Percentiles rank a stretch among this genome's conserved stretches.
phyloP scores from a whole-genome alignment of 2,329 filamentous ascomycete genomes.

The Paracamarosporium sp. region DNA sequence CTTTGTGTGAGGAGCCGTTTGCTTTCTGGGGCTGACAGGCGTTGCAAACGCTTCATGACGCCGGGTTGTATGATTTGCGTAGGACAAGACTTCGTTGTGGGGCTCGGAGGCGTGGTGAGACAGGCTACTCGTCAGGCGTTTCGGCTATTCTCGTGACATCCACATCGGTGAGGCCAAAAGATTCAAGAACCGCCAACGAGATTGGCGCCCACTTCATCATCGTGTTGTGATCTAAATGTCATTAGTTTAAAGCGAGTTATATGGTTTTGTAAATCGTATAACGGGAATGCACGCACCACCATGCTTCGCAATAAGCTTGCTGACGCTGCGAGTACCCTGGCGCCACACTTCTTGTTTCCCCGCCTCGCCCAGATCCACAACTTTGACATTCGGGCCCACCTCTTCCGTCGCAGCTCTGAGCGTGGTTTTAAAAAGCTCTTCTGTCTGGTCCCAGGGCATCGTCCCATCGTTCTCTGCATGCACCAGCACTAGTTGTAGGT shows the following conservation, averaged over 20 bases:
- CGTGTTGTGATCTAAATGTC: slow-evolving; percentile 33
- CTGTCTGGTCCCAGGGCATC: slow-evolving; percentile 44
- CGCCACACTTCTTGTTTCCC: slow-evolving; percentile 41
- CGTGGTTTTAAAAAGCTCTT: slow-evolving; percentile 38
- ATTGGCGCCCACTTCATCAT: slow-evolving; percentile 41
- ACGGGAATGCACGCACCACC: slow-evolving; percentile 36
- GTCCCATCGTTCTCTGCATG: slow-evolving; percentile 43
- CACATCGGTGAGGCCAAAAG: slow-evolving; percentile 29
- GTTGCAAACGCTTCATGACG: not conserved
- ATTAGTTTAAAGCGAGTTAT: slow-evolving; percentile 15
- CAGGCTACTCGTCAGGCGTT: slow-evolving; percentile 23
- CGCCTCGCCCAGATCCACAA: slow-evolving; percentile 42
- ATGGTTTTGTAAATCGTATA: slow-evolving; percentile 12
- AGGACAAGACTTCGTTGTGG: not conserved
- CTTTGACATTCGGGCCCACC: slow-evolving; percentile 17
- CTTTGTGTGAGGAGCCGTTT: not conserved
- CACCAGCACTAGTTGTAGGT: slow-evolving; percentile 37
- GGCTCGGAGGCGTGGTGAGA: slow-evolving; percentile 1
- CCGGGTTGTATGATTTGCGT: slow-evolving; percentile 1
- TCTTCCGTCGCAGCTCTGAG: slow-evolving; percentile 29
- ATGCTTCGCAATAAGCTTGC: slow-evolving; percentile 45
- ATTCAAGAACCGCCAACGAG: slow-evolving; percentile 34
- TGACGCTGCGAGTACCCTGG: slow-evolving; percentile 29
- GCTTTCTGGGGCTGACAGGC: slow-evolving; percentile 1
- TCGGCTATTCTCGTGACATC: slow-evolving; percentile 4